Evolutionary conservation across 768 basidiomycete species (phyloP).

Genomic region (Rhizopogon vinicolor): DNA sequence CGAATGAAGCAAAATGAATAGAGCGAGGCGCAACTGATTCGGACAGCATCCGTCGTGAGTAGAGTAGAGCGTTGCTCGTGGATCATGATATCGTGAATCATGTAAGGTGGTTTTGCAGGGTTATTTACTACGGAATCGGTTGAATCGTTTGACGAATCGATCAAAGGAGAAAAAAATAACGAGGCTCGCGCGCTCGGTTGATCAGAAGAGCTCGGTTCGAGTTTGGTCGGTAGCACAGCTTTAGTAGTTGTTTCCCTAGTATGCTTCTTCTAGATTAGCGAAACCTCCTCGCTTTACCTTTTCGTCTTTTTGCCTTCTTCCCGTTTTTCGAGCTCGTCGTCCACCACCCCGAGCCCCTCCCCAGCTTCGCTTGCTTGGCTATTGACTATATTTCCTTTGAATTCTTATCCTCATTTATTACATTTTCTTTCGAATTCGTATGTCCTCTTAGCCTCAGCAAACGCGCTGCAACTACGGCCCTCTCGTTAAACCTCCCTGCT

Average conservation of each 20-base stretch:
- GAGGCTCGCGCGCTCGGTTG: background rate
- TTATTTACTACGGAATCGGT: no score
- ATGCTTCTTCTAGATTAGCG: background rate
- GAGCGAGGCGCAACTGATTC: no score
- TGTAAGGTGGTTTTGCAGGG: no score
- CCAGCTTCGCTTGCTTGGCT: no score
- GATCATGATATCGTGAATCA: no score
- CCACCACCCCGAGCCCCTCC: no score
- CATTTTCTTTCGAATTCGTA: slow-evolving; percentile 12
- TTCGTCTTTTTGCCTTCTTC: background rate
- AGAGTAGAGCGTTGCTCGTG: no score
- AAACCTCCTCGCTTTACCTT: slow-evolving; percentile 2
- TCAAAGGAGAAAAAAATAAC: no score
- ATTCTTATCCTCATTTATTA: slow-evolving; percentile 9
- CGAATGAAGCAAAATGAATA: no score
- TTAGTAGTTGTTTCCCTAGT: background rate
- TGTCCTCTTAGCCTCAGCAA: slow-evolving; percentile 11
- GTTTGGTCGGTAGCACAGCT: background rate
- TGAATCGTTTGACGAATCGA: no score
- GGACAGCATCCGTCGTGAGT: no score
- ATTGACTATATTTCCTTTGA: no score
- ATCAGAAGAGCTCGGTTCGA: background rate
- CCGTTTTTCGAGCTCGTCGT: background rate
- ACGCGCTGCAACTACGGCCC: slow-evolving; percentile 6
- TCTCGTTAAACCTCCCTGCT: slow-evolving; percentile 13